Evolutionary conservation across 805 yeast genomes (phyloP).

Genomic region (Sporopachydermia quercuum): DNA sequence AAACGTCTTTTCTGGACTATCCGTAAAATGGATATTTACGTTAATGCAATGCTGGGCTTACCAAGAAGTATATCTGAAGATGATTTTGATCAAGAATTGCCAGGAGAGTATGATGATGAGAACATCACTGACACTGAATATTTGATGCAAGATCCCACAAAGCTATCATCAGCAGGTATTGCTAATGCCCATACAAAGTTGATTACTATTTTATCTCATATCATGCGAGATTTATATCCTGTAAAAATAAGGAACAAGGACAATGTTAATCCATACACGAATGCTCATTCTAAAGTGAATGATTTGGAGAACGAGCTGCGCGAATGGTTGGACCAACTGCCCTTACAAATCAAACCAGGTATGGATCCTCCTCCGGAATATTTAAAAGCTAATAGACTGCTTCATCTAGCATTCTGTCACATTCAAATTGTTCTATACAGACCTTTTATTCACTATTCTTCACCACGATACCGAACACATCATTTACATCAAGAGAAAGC

Average conservation of each 20-base stretch:
- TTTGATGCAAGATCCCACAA: slow-evolving; percentile 30
- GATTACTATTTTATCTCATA: slow-evolving; percentile 53
- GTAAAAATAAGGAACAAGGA: slow-evolving; percentile 30
- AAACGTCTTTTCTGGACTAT: slow-evolving; percentile 83
- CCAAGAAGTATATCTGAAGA: slow-evolving; percentile 66
- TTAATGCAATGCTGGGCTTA: slow-evolving; percentile 73
- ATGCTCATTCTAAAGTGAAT: slow-evolving; percentile 27
- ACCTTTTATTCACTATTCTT: slow-evolving; percentile 75
- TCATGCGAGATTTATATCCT: slow-evolving; percentile 64
- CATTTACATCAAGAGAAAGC: slow-evolving; percentile 38
- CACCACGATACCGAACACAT: slow-evolving; percentile 31
- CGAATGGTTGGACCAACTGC: slow-evolving; percentile 58
- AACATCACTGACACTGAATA: slow-evolving; percentile 59
- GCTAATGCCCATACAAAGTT: slow-evolving; percentile 77
- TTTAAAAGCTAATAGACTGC: slow-evolving; percentile 56
- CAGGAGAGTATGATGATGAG: slow-evolving; percentile 76
- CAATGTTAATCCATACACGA: slow-evolving; percentile 7
- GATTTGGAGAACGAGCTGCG: slow-evolving; percentile 55
- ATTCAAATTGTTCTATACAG: slow-evolving; percentile 72
- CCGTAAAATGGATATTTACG: slow-evolving; percentile 81
- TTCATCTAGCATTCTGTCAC: slow-evolving; percentile 52
- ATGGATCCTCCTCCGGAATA: slow-evolving; percentile 52
- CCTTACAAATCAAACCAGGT: slow-evolving; percentile 57
- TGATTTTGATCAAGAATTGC: slow-evolving; percentile 79
- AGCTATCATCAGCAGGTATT: slow-evolving; percentile 57